Conservation (phyloP, 2,329 filamentous ascomycete genomes). For the Aspergillus phoenicis region DNA sequence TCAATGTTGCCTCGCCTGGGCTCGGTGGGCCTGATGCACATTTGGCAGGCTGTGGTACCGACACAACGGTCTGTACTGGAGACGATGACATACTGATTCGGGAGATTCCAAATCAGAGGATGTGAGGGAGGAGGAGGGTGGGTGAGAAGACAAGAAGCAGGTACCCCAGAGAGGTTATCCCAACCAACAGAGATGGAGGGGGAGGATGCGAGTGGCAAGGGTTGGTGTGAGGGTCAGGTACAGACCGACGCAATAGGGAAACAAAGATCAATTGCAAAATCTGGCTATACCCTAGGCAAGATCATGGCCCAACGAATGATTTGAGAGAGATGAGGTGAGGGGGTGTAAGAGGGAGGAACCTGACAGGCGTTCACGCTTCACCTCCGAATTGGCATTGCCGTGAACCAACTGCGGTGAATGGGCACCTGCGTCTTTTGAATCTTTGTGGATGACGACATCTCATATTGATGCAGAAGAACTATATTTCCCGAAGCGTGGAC, state of each 20-base stretch:
- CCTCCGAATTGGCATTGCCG: background rate
- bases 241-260: background rate
- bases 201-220: background rate
- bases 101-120: background rate
- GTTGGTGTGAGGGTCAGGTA: background rate
- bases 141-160: too few species aligned
- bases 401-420: slow-evolving; percentile 11
- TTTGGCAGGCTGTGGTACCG: slow-evolving; percentile 22
- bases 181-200: background rate
- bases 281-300: background rate
- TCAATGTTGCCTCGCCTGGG: slow-evolving; percentile 25
- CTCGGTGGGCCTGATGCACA: slow-evolving; percentile 16
- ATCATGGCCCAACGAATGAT: too few species aligned
- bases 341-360: too few species aligned
- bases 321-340: too few species aligned
- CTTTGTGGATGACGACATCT: slow-evolving; percentile 21
- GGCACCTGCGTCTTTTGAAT: slow-evolving; percentile 23
- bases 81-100: slow-evolving; percentile 18
- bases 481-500: slow-evolving; percentile 22
- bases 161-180: too few species aligned
- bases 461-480: slow-evolving; percentile 9
- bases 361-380: slow-evolving; percentile 3
- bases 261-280: background rate
- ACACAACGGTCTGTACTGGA: slow-evolving; percentile 17
- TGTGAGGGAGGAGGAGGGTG: background rate